These are phyloP conservation scores for Leishmania gerbilli DNA, from an alignment of 208 protist genomes.

Conservation along the genomic window DNA sequence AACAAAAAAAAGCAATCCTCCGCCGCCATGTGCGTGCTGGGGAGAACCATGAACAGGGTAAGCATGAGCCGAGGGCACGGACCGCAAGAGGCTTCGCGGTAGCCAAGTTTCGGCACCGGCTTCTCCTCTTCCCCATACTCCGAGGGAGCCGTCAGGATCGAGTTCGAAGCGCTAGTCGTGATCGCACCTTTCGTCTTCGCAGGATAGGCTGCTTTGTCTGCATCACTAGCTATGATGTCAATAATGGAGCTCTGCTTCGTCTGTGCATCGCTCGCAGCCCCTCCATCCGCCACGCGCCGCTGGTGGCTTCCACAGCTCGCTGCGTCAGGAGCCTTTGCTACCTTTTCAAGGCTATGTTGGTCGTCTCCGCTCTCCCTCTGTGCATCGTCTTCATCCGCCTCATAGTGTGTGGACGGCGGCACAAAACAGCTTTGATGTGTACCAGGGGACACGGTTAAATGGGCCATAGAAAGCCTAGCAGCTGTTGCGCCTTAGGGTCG, in stretches of 20 bases:
- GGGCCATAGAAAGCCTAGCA: constrained; percentile 31
- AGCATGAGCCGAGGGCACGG: constrained; percentile 51
- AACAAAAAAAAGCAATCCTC: constrained; percentile 40
- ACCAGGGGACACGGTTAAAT: constrained; percentile 35
- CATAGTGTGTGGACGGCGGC: constrained; percentile 22
- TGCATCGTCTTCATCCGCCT: constrained; percentile 23
- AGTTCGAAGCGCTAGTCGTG: too few relatives aligned
- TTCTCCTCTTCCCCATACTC: neutral
- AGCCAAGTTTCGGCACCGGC: constrained; percentile 41
- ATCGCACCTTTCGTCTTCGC: neutral
- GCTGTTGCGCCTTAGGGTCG: constrained; percentile 38
- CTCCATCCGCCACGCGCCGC: neutral
- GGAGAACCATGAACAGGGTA: constrained; percentile 60
- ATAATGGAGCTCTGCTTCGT: neutral
- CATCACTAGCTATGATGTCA: neutral
- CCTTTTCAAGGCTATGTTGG: neutral
- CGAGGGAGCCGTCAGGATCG: neutral
- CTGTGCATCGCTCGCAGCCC: neutral
- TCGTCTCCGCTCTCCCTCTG: neutral
- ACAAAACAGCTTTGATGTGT: constrained; percentile 28
- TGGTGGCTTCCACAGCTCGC: neutral
- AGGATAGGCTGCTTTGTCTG: neutral
- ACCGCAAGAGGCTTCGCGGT: constrained; percentile 43
- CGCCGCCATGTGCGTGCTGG: constrained; percentile 36
- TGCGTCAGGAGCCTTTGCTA: neutral